Percentiles rank a stretch among this genome's conserved stretches.
phyloP scores from a whole-genome alignment of 768 basidiomycete genomes.

The Steccherinum ochraceum region DNA sequence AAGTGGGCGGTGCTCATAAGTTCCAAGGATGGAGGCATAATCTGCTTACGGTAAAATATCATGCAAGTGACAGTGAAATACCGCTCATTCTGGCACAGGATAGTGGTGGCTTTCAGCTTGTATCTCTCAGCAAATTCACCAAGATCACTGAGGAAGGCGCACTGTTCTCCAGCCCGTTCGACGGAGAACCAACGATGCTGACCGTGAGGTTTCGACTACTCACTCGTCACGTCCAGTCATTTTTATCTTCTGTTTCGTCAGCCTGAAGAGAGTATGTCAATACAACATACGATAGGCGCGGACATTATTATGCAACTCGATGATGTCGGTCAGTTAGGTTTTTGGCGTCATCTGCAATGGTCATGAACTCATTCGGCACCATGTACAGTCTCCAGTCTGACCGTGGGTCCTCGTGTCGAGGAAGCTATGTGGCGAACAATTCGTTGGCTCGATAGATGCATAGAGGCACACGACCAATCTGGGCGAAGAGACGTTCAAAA shows the following conservation, averaged over 20 bases:
- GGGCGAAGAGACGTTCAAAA: conserved; percentile 67
- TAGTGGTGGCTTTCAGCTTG: conserved; percentile 87
- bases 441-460: conserved; percentile 88
- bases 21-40: conserved; percentile 89
- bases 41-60: conserved; percentile 58
- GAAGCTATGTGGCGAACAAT: conserved; percentile 89
- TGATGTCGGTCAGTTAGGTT: conserved; percentile 64
- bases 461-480: conserved; percentile 62
- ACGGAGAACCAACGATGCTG: conserved; percentile 82
- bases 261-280: conserved; percentile 89
- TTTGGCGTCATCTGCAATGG: background rate
- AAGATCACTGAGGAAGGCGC: conserved; percentile 88
- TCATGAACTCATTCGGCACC: background rate
- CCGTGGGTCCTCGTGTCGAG: conserved; percentile 70
- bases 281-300: conserved; percentile 86
- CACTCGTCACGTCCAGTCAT: background rate
- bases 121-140: conserved; percentile 78
- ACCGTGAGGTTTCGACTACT: conserved; percentile 44
- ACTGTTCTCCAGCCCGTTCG: conserved; percentile 78
- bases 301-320: conserved; percentile 96
- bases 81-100: conserved; percentile 50
- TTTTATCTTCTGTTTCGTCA: conserved; percentile 22
- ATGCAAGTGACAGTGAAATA: background rate
- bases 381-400: conserved; percentile 66
- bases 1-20: conserved; percentile 79